A percentile compares a stretch with the other conserved stretches of the same genome.
Evolutionary conservation across 2,329 filamentous ascomycete species (phyloP).

Genomic region (Hawksworthiomyces lignivorus): DNA sequence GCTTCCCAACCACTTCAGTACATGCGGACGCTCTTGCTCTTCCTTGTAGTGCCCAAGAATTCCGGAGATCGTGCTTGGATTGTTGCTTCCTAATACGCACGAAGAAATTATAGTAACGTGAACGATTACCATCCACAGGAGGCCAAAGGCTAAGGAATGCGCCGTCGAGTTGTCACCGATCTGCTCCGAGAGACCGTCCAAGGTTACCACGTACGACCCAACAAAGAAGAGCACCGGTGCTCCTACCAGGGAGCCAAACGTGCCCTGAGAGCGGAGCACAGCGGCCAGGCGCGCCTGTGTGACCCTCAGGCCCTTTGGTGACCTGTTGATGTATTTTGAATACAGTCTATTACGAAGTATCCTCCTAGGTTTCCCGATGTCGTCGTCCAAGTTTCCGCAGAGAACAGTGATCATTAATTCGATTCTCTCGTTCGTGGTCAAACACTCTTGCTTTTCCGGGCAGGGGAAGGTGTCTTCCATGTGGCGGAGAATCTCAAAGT

Average conservation of each 20-base stretch:
- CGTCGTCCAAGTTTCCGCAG: conserved; percentile 4
- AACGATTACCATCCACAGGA: conserved; percentile 4
- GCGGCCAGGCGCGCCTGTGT: conserved; percentile 1
- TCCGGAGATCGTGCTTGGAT: conserved; percentile 3
- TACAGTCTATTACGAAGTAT: too few species aligned
- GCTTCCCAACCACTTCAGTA: too few species aligned
- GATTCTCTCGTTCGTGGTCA: not conserved
- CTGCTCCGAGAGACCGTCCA: not conserved
- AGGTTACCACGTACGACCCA: not conserved
- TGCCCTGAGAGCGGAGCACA: not conserved
- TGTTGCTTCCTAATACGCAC: conserved; percentile 5
- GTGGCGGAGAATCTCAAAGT: not conserved
- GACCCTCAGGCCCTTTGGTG: not conserved
- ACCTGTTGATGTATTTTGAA: not conserved
- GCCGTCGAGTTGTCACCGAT: conserved; percentile 5
- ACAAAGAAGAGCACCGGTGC: conserved; percentile 3
- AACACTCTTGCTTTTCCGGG: not conserved
- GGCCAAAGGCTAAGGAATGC: conserved; percentile 3
- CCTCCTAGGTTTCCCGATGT: not conserved
- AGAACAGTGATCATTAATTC: conserved; percentile 2
- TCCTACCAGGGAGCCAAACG: conserved; percentile 2
- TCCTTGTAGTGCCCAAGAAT: conserved; percentile 1
- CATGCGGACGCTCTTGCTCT: too few species aligned
- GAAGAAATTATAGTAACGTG: conserved; percentile 3
- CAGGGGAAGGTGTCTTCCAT: not conserved